Conservation (phyloP, 768 basidiomycete genomes). For the Naganishia friedmannii region DNA sequence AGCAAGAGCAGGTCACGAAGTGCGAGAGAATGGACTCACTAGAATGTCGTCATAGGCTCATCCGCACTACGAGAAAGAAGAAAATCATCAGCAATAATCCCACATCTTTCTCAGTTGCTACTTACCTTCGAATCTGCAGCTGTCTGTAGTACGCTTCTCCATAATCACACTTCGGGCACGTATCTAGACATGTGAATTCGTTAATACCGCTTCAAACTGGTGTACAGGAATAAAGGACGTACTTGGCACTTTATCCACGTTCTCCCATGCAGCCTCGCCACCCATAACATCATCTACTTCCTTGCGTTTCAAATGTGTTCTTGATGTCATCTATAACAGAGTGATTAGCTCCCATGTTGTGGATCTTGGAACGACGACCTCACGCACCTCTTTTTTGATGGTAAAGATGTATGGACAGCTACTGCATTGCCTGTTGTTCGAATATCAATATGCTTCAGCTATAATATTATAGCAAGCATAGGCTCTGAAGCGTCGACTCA, state of each 20-base stretch:
- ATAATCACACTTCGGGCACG: constrained; percentile 78
- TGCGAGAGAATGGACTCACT: constrained; percentile 40
- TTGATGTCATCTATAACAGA: constrained; percentile 77
- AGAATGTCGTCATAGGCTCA: constrained; percentile 54
- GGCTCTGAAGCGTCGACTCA: constrained; percentile 30
- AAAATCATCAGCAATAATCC: not conserved
- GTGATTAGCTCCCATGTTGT: not conserved
- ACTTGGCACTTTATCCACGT: constrained; percentile 85
- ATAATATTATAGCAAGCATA: not conserved
- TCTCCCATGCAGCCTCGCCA: constrained; percentile 87
- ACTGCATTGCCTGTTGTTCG: constrained; percentile 78
- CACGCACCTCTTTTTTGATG: constrained; percentile 71
- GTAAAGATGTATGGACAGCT: constrained; percentile 95
- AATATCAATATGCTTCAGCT: not conserved
- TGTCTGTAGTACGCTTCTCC: constrained; percentile 88
- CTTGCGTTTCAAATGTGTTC: constrained; percentile 81
- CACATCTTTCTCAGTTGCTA: not conserved
- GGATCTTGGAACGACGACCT: not conserved
- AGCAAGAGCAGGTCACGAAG: not conserved
- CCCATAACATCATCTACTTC: constrained; percentile 93
- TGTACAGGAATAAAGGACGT: constrained; percentile 31
- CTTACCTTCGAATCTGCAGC: constrained; percentile 78
- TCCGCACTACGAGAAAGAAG: constrained; percentile 40
- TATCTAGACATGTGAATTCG: constrained; percentile 47
- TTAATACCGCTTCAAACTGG: not conserved